Percentiles rank a stretch among this genome's conserved stretches.
These are phyloP conservation scores for Bromus sterilis DNA, from an alignment of 176 grass and related monocot species.

Conservation along the genomic window DNA sequence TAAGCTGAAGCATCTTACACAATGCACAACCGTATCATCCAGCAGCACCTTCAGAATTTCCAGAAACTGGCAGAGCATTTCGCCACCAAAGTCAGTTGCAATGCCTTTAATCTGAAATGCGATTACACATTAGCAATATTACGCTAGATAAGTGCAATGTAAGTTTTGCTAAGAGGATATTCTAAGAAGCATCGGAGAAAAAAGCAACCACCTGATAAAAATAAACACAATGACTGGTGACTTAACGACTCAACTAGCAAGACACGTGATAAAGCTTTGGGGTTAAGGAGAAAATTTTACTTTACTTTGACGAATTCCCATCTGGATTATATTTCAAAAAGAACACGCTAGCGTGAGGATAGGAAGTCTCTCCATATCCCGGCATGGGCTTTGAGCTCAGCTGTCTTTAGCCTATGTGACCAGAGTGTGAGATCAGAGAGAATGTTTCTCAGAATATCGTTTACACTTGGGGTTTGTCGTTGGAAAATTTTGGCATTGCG, in stretches of 20 bases:
- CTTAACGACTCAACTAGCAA: constrained; percentile 27
- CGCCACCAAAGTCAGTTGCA: constrained; percentile 50
- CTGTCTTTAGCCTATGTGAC: not conserved
- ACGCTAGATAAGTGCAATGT: constrained; percentile 9
- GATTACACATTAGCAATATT: constrained; percentile 9
- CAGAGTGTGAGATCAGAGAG: no score
- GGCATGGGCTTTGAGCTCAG: not conserved
- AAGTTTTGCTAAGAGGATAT: constrained; percentile 1
- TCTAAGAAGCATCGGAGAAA: not conserved
- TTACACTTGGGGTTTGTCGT: no score
- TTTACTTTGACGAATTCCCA: no score
- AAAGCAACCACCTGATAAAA: not conserved
- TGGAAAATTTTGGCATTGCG: no score
- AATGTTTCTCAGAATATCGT: no score
- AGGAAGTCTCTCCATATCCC: not conserved
- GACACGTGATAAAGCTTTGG: not conserved
- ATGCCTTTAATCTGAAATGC: constrained; percentile 76
- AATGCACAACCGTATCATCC: constrained; percentile 22
- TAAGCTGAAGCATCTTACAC: constrained; percentile 24
- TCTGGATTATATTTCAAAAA: no score
- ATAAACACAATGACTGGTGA: not conserved
- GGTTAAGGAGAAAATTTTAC: not conserved
- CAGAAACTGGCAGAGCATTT: constrained; percentile 55
- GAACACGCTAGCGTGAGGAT: not conserved
- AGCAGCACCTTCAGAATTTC: constrained; percentile 67